These are phyloP conservation scores for Populus euphratica DNA, from an alignment of 345 rosid genomes.

Conservation along the genomic window DNA sequence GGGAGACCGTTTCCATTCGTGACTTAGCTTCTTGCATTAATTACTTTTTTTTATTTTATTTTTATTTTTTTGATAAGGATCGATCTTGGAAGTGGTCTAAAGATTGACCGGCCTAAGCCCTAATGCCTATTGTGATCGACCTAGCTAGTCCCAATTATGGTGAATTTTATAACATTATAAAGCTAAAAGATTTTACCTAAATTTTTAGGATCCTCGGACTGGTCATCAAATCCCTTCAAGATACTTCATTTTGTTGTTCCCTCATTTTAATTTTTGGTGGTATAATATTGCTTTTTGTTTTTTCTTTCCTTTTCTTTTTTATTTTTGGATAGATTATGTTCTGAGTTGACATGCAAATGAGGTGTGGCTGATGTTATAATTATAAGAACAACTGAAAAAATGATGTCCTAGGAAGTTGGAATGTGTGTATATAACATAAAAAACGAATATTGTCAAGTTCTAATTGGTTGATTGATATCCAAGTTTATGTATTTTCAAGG, in stretches of 20 bases:
- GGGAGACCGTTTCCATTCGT: neutral
- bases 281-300: neutral
- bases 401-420: neutral
- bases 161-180: neutral
- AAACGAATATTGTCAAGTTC: neutral
- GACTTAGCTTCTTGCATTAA: neutral
- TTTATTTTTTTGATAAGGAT: neutral
- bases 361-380: neutral
- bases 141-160: slow-evolving; percentile 7
- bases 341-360: neutral
- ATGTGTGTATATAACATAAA: neutral
- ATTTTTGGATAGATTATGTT: neutral
- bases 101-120: slow-evolving; percentile 9
- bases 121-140: neutral
- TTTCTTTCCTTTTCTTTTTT: neutral
- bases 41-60: neutral
- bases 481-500: neutral
- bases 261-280: neutral
- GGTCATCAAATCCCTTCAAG: neutral
- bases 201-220: neutral
- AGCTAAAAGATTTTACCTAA: neutral
- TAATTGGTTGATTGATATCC: neutral
- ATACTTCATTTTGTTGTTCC: neutral
- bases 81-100: neutral
- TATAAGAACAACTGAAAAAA: neutral